Conservation (phyloP, 1,139 yeast species). For the Debaryomycetaceae sp. region DNA sequence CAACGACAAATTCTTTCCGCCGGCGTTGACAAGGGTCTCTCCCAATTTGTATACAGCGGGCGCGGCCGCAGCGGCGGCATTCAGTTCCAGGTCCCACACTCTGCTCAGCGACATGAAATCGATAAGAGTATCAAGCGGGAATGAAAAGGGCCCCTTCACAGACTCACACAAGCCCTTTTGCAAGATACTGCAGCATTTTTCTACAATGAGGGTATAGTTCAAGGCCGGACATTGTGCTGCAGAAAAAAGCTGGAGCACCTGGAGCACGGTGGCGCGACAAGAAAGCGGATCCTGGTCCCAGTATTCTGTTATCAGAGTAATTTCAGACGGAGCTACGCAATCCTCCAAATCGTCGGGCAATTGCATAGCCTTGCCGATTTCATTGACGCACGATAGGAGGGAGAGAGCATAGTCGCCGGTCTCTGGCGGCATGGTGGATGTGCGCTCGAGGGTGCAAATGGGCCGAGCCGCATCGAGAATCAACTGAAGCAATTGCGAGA, state of each 20-base stretch:
- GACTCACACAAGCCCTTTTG: slow-evolving; percentile 46
- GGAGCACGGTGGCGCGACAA: slow-evolving; percentile 29
- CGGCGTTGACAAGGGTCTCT: slow-evolving; percentile 29
- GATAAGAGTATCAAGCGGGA: slow-evolving; percentile 30
- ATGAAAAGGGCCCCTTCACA: slow-evolving; percentile 49
- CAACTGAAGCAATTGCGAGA: slow-evolving; percentile 12
- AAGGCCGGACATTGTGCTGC: slow-evolving; percentile 22
- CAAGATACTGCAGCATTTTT: slow-evolving; percentile 46
- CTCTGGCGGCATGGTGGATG: slow-evolving; percentile 5
- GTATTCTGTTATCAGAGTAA: slow-evolving; percentile 15
- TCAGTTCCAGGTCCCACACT: slow-evolving; percentile 14
- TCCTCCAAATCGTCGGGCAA: slow-evolving; percentile 47
- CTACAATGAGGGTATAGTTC: slow-evolving; percentile 34
- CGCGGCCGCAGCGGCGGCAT: slow-evolving; percentile 17
- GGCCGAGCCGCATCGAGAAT: slow-evolving; percentile 14
- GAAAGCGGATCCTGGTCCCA: slow-evolving; percentile 29
- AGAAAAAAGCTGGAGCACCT: slow-evolving; percentile 32
- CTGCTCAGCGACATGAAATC: slow-evolving; percentile 36
- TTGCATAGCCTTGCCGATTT: slow-evolving; percentile 58
- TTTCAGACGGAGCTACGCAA: slow-evolving; percentile 19
- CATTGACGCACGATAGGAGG: slow-evolving; percentile 49
- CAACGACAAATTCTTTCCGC: slow-evolving; percentile 14
- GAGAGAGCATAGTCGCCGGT: slow-evolving; percentile 36
- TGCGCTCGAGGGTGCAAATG: slow-evolving; percentile 8
- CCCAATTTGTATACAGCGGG: slow-evolving; percentile 27